Percentiles rank a stretch among this genome's conserved stretches.
These are phyloP conservation scores for Rhizophora apiculata DNA, from an alignment of 345 rosid genomes.

Conservation along the genomic window DNA sequence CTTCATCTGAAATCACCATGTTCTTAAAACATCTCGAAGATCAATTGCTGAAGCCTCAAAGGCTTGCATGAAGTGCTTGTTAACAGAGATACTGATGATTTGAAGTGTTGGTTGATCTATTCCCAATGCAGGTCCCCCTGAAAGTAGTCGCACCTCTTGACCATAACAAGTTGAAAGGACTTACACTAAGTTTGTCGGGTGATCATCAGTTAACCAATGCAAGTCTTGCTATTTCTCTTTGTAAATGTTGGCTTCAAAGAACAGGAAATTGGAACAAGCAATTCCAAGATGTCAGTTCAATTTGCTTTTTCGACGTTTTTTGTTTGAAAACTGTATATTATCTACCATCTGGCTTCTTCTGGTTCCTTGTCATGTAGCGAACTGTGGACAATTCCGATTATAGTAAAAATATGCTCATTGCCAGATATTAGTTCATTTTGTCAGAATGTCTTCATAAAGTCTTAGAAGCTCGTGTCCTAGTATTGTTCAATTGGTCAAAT, in stretches of 20 bases:
- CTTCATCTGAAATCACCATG: neutral
- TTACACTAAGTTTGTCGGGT: slow-evolving; percentile 68
- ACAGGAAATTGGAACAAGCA: slow-evolving; percentile 64
- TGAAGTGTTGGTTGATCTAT: slow-evolving; percentile 14
- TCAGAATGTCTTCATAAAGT: neutral
- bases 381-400: neutral
- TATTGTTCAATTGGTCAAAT: neutral
- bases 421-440: neutral
- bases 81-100: neutral
- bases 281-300: slow-evolving; percentile 41
- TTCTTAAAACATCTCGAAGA: neutral
- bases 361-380: neutral
- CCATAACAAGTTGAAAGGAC: slow-evolving; percentile 41
- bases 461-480: neutral
- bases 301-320: neutral
- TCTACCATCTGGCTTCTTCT: neutral
- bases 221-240: slow-evolving; percentile 85
- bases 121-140: slow-evolving; percentile 58
- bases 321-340: neutral
- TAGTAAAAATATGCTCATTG: neutral
- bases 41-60: neutral
- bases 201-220: slow-evolving; percentile 83
- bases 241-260: slow-evolving; percentile 78
- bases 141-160: slow-evolving; percentile 61
- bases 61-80: neutral